phyloP scores from a whole-genome alignment of 1,139 yeast genomes.

The Candida buenavistaensis region DNA sequence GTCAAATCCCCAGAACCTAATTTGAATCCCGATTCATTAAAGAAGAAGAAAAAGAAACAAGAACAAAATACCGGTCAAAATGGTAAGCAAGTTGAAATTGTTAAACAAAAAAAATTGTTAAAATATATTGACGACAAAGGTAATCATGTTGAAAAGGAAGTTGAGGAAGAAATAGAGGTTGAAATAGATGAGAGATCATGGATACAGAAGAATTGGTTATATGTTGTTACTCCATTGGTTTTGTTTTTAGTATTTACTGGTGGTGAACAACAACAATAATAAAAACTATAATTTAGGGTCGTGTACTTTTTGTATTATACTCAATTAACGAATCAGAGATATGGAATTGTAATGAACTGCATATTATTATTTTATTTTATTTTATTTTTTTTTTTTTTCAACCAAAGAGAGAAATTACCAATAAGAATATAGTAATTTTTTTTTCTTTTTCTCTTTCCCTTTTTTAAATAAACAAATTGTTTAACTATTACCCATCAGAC shows the following conservation, averaged over 20 bases:
- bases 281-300: constrained; percentile 2
- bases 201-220: constrained; percentile 57
- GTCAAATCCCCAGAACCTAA: constrained; percentile 28
- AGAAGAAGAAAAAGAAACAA: constrained; percentile 13
- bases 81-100: constrained; percentile 10
- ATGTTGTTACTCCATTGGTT: constrained; percentile 44
- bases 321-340: constrained; percentile 14
- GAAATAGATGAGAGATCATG: constrained; percentile 44
- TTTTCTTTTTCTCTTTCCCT: too few species aligned
- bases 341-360: constrained; percentile 15
- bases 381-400: neutral
- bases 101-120: constrained; percentile 11
- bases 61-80: constrained; percentile 2
- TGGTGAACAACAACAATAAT: constrained; percentile 16
- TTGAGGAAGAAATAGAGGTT: constrained; percentile 25
- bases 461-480: too few species aligned
- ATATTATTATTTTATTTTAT: constrained; percentile 5
- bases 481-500: too few species aligned
- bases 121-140: constrained; percentile 25
- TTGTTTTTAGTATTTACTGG: constrained; percentile 30
- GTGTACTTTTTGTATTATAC: neutral
- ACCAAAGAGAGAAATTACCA: neutral
- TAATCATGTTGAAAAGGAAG: constrained; percentile 23
- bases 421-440: neutral
- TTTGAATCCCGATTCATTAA: constrained; percentile 22